Evolutionary conservation across 371 early-diverging fungal species (phyloP).

Genomic region (Mucor irregularis): DNA sequence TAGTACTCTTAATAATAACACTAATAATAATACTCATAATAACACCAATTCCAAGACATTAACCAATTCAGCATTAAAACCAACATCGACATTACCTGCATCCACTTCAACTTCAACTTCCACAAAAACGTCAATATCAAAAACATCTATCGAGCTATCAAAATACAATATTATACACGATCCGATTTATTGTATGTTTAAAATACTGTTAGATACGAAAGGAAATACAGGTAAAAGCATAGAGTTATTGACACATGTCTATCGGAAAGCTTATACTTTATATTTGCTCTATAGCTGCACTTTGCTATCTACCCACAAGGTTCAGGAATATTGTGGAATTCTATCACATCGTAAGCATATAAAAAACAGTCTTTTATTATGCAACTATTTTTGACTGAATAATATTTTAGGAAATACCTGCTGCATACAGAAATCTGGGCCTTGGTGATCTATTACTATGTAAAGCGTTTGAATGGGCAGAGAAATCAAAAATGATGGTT

Average conservation of each 20-base stretch:
- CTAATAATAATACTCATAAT: neutral
- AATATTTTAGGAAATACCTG: conserved; percentile 29
- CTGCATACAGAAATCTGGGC: conserved; percentile 24
- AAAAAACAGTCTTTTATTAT: neutral
- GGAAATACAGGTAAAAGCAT: conserved; percentile 19
- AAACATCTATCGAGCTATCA: neutral
- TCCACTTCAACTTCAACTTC: neutral
- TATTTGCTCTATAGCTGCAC: conserved; percentile 18
- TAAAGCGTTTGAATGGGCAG: conserved; percentile 29
- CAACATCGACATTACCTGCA: neutral
- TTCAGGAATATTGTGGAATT: conserved; percentile 26
- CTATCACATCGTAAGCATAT: conserved; percentile 22
- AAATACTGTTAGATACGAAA: conserved; percentile 16
- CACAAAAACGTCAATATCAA: neutral
- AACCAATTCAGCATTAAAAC: neutral
- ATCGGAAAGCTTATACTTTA: neutral
- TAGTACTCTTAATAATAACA: neutral
- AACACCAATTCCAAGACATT: neutral
- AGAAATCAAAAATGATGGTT: conserved; percentile 15
- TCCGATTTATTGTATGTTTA: conserved; percentile 25
- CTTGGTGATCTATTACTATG: conserved; percentile 28
- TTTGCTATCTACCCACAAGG: conserved; percentile 31
- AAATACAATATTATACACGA: conserved; percentile 24
- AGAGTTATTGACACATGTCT: neutral
- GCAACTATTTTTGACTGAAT: no score